Conservation (phyloP, 768 basidiomycete genomes). For the Polyporus arcularius region DNA sequence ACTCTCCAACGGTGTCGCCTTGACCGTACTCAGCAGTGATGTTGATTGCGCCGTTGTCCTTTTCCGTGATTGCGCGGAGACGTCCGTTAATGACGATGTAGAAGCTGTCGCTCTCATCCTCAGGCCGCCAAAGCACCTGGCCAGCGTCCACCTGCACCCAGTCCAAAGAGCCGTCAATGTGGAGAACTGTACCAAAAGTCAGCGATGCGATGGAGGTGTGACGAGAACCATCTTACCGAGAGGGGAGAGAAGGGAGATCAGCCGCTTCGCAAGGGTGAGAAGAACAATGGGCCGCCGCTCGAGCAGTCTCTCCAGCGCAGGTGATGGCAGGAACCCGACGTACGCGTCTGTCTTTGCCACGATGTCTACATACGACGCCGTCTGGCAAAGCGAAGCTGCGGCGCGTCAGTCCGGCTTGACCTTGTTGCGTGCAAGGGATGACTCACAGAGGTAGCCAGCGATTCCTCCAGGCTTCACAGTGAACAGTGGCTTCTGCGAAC, state of each 20-base stretch:
- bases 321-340: constrained; percentile 90
- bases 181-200: constrained; percentile 61
- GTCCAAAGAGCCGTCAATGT: constrained; percentile 95
- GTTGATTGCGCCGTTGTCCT: constrained; percentile 70
- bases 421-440: neutral
- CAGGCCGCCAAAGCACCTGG: constrained; percentile 91
- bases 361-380: constrained; percentile 95
- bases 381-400: constrained; percentile 84
- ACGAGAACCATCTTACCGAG: constrained; percentile 55
- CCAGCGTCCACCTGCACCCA: constrained; percentile 98
- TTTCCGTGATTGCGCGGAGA: constrained; percentile 84
- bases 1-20: constrained; percentile 94
- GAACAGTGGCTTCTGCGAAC: constrained; percentile 73
- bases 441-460: constrained; percentile 88
- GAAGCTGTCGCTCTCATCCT: constrained; percentile 91
- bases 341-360: constrained; percentile 98
- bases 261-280: constrained; percentile 91
- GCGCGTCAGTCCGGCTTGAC: neutral
- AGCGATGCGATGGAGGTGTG: too few species aligned
- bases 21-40: constrained; percentile 95
- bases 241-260: constrained; percentile 93
- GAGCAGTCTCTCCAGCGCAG: constrained; percentile 85
- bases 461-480: constrained; percentile 97
- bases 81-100: constrained; percentile 99
- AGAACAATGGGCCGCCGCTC: constrained; percentile 96